Percentiles rank a stretch among this genome's conserved stretches.
phyloP scores from a whole-genome alignment of 371 early-diverging fungal species.

The Phascolomyces articulosus region DNA sequence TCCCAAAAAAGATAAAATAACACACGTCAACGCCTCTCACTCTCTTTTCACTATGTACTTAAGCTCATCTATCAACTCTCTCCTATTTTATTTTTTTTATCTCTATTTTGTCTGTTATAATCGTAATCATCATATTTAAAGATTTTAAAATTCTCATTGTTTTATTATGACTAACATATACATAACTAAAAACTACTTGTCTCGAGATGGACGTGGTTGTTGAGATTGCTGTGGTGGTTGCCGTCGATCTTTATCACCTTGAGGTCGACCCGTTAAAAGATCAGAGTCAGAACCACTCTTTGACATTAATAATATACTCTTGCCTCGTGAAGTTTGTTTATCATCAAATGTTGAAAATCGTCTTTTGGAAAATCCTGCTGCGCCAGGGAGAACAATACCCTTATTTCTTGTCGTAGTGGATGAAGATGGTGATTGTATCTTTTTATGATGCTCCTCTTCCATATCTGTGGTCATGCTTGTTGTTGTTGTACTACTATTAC shows the following conservation, averaged over 20 bases:
- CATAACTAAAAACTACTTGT: not conserved
- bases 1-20: slow-evolving; percentile 2
- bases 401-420: slow-evolving; percentile 9
- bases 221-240: not conserved
- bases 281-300: slow-evolving; percentile 23
- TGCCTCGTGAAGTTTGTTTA: slow-evolving; percentile 1
- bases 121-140: not conserved
- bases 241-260: slow-evolving; percentile 12
- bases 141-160: not conserved
- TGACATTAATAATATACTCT: not conserved
- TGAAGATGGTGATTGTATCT: not conserved
- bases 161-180: not conserved
- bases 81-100: no score
- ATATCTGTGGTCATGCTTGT: not conserved
- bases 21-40: not conserved
- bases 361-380: slow-evolving; percentile 23
- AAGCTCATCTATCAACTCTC: no score
- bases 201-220: no score
- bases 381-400: slow-evolving; percentile 29
- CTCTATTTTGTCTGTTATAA: not conserved
- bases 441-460: not conserved
- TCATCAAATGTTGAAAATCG: slow-evolving; percentile 24
- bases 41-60: not conserved
- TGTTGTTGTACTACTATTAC: not conserved
- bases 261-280: slow-evolving; percentile 1